Percentiles rank a stretch among this genome's conserved stretches.
Conservation (phyloP, 2,329 filamentous ascomycete species). For the Tolypocladium tropicale region DNA sequence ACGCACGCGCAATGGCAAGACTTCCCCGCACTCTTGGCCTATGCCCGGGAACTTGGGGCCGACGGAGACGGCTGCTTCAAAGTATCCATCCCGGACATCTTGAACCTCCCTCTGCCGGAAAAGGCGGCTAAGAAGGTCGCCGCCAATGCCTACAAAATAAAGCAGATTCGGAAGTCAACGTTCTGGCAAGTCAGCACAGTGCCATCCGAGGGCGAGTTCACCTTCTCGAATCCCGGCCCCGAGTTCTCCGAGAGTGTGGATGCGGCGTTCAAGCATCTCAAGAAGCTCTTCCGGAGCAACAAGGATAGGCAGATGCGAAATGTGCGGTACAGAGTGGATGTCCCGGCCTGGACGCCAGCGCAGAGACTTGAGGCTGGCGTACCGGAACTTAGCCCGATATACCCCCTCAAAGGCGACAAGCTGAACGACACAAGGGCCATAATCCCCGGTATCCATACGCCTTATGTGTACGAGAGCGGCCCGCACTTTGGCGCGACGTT, state of each 20-base stretch:
- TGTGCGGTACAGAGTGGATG: slow-evolving; percentile 26
- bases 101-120: slow-evolving; percentile 20
- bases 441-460: slow-evolving; percentile 28
- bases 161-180: slow-evolving; percentile 21
- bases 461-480: slow-evolving; percentile 29
- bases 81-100: slow-evolving; percentile 20
- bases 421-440: slow-evolving; percentile 25
- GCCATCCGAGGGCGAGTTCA: slow-evolving; percentile 20
- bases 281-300: slow-evolving; percentile 24
- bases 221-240: slow-evolving; percentile 12
- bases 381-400: slow-evolving; percentile 24
- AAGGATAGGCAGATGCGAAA: slow-evolving; percentile 24
- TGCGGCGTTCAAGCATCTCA: slow-evolving; percentile 20
- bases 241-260: slow-evolving; percentile 15
- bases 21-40: slow-evolving; percentile 23
- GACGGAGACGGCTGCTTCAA: slow-evolving; percentile 27
- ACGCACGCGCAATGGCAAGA: slow-evolving; percentile 24
- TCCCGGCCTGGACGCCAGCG: slow-evolving; percentile 25
- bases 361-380: slow-evolving; percentile 25
- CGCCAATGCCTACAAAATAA: slow-evolving; percentile 26
- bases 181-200: slow-evolving; percentile 27
- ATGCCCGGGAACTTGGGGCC: slow-evolving; percentile 19
- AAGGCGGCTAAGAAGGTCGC: slow-evolving; percentile 17
- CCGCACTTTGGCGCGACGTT: slow-evolving; percentile 27
- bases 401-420: slow-evolving; percentile 25